These are phyloP conservation scores for Scutellaria baicalensis DNA, from an alignment of 257 asterid genomes.

Conservation along the genomic window DNA sequence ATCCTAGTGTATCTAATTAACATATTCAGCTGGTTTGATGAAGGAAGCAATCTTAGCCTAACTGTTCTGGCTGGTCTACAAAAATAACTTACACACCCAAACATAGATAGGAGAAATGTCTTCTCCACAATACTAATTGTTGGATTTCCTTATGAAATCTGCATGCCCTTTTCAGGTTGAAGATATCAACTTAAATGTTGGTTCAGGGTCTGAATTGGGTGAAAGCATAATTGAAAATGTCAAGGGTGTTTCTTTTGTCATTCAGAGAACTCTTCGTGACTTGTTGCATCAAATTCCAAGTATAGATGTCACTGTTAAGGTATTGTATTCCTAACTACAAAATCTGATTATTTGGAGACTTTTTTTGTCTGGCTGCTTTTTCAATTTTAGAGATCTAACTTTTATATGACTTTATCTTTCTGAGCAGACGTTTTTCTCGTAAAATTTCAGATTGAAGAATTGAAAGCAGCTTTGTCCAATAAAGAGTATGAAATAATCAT, in stretches of 20 bases:
- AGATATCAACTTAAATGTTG: constrained; percentile 91
- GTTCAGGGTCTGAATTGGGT: constrained; percentile 73
- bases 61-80: not conserved
- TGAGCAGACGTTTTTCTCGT: constrained; percentile 1
- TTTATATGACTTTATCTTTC: not conserved
- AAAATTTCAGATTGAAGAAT: constrained; percentile 65
- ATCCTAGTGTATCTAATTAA: not conserved
- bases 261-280: constrained; percentile 85
- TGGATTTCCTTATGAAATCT: not conserved
- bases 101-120: not conserved
- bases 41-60: not conserved
- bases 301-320: constrained; percentile 72
- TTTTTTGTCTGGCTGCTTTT: not conserved
- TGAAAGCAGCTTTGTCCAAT: constrained; percentile 93
- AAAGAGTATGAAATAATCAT: constrained; percentile 81
- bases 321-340: constrained; percentile 19
- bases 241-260: constrained; percentile 71
- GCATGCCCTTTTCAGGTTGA: constrained; percentile 54
- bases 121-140: not conserved
- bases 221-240: constrained; percentile 86
- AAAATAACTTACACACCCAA: not conserved
- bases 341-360: constrained; percentile 3
- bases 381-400: not conserved
- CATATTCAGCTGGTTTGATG: not conserved
- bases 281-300: constrained; percentile 70